Percentiles rank a stretch among this genome's conserved stretches.
Conservation (phyloP, 2,329 filamentous ascomycete species). For the Talaromyces islandicus region DNA sequence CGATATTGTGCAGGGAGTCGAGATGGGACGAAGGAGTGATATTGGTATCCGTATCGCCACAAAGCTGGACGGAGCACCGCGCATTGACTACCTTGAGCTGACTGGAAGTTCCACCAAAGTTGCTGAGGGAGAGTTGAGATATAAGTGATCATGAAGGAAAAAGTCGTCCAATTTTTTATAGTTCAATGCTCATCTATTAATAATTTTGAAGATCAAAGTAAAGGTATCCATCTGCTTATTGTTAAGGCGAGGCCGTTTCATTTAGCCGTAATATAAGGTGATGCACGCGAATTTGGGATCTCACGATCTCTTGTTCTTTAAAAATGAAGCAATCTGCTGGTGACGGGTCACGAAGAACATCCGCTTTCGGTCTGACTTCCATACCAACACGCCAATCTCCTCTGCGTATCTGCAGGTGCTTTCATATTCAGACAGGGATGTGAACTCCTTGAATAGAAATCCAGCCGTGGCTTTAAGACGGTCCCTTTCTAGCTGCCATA, state of each 20-base stretch:
- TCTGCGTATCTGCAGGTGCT: conserved; percentile 61
- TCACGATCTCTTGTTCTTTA: conserved; percentile 50
- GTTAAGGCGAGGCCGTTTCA: neutral
- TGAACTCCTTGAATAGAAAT: conserved; percentile 87
- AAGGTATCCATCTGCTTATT: neutral
- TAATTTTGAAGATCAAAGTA: neutral
- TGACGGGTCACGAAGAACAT: conserved; percentile 90
- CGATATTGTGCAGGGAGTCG: conserved; percentile 58
- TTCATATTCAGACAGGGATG: conserved; percentile 59
- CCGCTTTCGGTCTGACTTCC: conserved; percentile 71
- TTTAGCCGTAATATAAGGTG: neutral
- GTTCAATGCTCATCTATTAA: neutral
- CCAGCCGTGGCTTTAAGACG: conserved; percentile 79
- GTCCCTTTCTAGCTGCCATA: conserved; percentile 97
- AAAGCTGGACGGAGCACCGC: conserved; percentile 13
- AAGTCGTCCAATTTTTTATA: neutral
- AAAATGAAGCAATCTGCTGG: conserved; percentile 79
- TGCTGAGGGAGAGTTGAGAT: conserved; percentile 26
- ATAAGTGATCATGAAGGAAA: neutral
- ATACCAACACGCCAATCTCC: conserved; percentile 82
- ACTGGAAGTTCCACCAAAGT: conserved; percentile 30
- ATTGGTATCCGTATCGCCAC: conserved; percentile 28
- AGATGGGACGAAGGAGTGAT: conserved; percentile 54
- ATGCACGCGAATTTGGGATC: neutral
- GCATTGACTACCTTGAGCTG: conserved; percentile 28